Base-by-base conservation (phyloP, 139 green algal species). In the Coelastrella sp. region DNA sequence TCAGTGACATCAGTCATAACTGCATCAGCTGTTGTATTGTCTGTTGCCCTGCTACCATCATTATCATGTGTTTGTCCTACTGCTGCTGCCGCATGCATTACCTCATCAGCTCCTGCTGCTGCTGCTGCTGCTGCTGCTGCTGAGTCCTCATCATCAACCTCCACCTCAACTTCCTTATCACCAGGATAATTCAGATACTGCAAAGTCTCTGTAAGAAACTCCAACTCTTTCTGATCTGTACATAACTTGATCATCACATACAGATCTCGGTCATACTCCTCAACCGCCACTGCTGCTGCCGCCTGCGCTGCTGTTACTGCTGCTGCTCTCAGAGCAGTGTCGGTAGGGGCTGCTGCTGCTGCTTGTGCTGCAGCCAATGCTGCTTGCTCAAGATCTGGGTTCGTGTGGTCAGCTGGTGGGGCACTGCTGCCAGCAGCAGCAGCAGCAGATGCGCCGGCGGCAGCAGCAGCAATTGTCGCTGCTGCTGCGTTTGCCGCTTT, bases 101-200 rank as follows among this genome's bases (percentile, higher is more conserved):
- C 66, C 0, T 3, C 66, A 27, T 48, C 66, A 51, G 15, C 62
- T 32, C 17, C 19, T 34, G 57, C 63, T 32, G 30, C 63, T 32
- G 63, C 62, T 38, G 62, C 63, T 64, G 53, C 63, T 71, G 63
- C 63, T 43, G 63, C 27, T 71, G 62, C 62, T 71, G 62, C 62
- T 72, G 63, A 27, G 19, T 27, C 63, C 25, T 72, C 17, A 21
- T 72, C 63, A 72, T 72, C 63, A 6, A 27, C 11, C 27, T 72
- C 63, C n/a, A 43, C 32, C 63, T 72, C 30, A 21, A 43, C 11
- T 6, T 77, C 21, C 38, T 77, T 37, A 15, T 74, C 68, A 38
- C 40, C 68, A 59, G 68, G 11, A 21, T 32, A 64, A 9, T 38
- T 38, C 53, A 59, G 8, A 77, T 32, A 38, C 68, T 77, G 23